phyloP scores from a whole-genome alignment of 2,329 filamentous ascomycete species.

The Trichoderma lentiforme region DNA sequence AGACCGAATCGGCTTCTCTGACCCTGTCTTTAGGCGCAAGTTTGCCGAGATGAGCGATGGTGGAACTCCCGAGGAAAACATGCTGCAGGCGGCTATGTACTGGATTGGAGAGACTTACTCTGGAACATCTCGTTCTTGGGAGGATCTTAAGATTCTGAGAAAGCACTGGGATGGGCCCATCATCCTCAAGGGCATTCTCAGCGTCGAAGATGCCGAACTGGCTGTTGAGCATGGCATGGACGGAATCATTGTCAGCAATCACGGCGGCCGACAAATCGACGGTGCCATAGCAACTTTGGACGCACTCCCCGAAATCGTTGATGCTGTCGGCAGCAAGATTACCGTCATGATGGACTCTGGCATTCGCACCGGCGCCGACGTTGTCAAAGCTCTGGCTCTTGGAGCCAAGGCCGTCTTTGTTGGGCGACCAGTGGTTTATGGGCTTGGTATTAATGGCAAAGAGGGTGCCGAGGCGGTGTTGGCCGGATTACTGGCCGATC shows the following conservation, averaged over 20 bases:
- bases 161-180: conserved; percentile 57
- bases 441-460: conserved; percentile 34
- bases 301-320: conserved; percentile 44
- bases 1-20: conserved; percentile 60
- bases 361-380: conserved; percentile 39
- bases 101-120: conserved; percentile 55
- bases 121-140: conserved; percentile 51
- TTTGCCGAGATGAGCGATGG: conserved; percentile 39
- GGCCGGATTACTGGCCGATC: conserved; percentile 38
- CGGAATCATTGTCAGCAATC: conserved; percentile 42
- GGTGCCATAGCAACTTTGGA: conserved; percentile 48
- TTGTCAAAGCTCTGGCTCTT: conserved; percentile 40
- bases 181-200: conserved; percentile 41
- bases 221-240: conserved; percentile 38
- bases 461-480: conserved; percentile 55
- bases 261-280: conserved; percentile 43
- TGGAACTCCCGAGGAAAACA: conserved; percentile 45
- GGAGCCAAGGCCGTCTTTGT: conserved; percentile 42
- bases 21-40: conserved; percentile 57
- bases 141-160: conserved; percentile 56
- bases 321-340: conserved; percentile 57
- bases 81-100: conserved; percentile 46
- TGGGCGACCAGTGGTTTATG: conserved; percentile 40
- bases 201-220: conserved; percentile 38
- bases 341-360: conserved; percentile 52